Percentiles rank a stretch among this genome's conserved stretches.
These are phyloP conservation scores for Rauvolfia tetraphylla DNA, from an alignment of 257 asterid species.

Conservation along the genomic window DNA sequence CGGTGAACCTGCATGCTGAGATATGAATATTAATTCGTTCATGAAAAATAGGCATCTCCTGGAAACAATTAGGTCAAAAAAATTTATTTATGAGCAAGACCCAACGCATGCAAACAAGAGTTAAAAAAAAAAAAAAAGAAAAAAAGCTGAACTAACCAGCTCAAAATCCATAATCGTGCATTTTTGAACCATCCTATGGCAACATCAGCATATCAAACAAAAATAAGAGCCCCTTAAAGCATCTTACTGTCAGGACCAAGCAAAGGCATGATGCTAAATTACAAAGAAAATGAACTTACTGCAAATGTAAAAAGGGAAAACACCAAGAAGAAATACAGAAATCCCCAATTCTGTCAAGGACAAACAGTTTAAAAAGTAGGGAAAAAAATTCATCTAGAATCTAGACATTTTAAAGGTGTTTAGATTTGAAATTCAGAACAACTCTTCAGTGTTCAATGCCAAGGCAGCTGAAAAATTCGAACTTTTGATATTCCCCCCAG, in stretches of 20 bases:
- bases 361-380: background rate
- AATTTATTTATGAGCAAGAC: background rate
- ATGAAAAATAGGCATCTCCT: conserved; percentile 4
- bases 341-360: background rate
- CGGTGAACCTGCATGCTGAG: conserved; percentile 73
- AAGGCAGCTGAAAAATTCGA: background rate
- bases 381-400: background rate
- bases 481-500: background rate
- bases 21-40: conserved; percentile 16
- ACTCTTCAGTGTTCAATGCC: background rate
- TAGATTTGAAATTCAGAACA: background rate
- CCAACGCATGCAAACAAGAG: background rate
- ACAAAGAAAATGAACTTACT: background rate
- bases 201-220: background rate
- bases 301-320: background rate
- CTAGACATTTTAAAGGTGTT: background rate
- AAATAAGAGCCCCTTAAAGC: background rate
- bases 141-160: background rate
- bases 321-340: background rate
- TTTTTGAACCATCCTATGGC: background rate
- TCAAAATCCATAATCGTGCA: background rate
- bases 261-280: background rate
- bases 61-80: background rate
- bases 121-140: background rate
- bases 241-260: too few relatives aligned